phyloP scores from a whole-genome alignment of 1,284 basidiomycete species.

The Anthracocystis walkeri region DNA sequence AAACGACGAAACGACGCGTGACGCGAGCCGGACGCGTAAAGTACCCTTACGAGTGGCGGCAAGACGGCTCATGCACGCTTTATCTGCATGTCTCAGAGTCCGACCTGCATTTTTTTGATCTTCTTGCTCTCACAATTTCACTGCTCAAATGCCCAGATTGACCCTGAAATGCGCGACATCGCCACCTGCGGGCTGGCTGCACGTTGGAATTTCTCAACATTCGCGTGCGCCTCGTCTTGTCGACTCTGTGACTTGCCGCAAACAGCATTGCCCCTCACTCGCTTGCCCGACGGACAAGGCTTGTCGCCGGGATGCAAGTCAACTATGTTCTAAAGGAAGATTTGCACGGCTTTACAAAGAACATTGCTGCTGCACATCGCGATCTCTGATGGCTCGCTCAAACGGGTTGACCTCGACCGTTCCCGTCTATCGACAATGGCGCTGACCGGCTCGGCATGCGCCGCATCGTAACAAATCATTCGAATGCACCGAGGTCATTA shows the following conservation, averaged over 20 bases:
- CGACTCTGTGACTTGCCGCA: neutral
- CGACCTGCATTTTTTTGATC: slow-evolving; percentile 20
- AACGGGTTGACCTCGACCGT: neutral
- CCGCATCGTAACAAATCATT: neutral
- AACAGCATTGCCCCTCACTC: neutral
- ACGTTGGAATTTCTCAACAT: slow-evolving; percentile 30
- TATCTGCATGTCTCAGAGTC: slow-evolving; percentile 31
- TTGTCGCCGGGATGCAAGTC: neutral
- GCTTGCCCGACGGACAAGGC: neutral
- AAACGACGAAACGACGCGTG: slow-evolving; percentile 2
- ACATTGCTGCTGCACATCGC: neutral
- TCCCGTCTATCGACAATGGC: neutral
- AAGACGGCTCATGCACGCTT: slow-evolving; percentile 12
- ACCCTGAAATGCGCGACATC: slow-evolving; percentile 17
- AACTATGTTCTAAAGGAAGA: neutral
- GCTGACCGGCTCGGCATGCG: neutral
- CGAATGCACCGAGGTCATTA: neutral
- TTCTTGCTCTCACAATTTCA: neutral
- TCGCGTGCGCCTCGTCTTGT: slow-evolving; percentile 10
- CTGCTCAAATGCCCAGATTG: neutral
- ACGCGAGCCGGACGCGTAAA: slow-evolving; percentile 9
- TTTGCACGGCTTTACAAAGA: neutral
- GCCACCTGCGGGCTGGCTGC: slow-evolving; percentile 17
- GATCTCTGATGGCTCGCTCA: slow-evolving; percentile 1
- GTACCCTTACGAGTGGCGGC: neutral